Conservation (phyloP, 306 rosid genomes). For the Potentilla sterilis region DNA sequence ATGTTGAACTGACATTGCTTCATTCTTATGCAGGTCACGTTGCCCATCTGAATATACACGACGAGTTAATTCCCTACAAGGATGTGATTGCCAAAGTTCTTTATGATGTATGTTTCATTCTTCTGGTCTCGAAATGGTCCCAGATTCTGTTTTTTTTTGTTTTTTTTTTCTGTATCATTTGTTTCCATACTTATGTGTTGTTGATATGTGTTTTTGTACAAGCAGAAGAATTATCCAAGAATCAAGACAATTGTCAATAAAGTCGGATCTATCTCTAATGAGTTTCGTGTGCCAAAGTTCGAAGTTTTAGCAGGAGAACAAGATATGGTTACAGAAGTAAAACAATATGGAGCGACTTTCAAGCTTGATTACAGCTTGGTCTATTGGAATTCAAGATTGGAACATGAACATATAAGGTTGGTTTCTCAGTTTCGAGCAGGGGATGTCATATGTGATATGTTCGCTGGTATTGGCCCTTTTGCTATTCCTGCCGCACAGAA, state of each 20-base stretch:
- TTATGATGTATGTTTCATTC: conserved; percentile 62
- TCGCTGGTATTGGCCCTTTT: conserved; percentile 96
- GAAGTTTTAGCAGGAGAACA: conserved; percentile 80
- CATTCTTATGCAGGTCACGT: conserved; percentile 72
- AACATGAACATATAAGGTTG: conserved; percentile 85
- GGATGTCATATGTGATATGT: conserved; percentile 86
- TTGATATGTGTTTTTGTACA: conserved; percentile 3
- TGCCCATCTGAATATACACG: conserved; percentile 92
- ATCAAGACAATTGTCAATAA: conserved; percentile 87
- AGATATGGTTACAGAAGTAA: conserved; percentile 85
- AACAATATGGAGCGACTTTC: conserved; percentile 88
- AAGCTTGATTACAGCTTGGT: conserved; percentile 91
- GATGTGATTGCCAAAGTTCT: conserved; percentile 90
- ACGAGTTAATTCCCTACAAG: conserved; percentile 77
- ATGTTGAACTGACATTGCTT: conserved; percentile 32
- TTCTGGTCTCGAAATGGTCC: conserved; percentile 1
- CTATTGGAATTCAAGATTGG: conserved; percentile 97
- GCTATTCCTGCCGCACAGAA: conserved; percentile 95
- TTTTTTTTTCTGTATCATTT: neutral
- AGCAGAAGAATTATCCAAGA: conserved; percentile 93
- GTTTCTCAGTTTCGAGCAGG: conserved; percentile 80
- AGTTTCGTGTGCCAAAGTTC: conserved; percentile 87
- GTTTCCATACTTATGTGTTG: neutral
- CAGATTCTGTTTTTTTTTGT: neutral
- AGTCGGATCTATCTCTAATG: conserved; percentile 83